phyloP scores from a whole-genome alignment of 2,329 filamentous ascomycete genomes.

The Colletotrichum viniferum region DNA sequence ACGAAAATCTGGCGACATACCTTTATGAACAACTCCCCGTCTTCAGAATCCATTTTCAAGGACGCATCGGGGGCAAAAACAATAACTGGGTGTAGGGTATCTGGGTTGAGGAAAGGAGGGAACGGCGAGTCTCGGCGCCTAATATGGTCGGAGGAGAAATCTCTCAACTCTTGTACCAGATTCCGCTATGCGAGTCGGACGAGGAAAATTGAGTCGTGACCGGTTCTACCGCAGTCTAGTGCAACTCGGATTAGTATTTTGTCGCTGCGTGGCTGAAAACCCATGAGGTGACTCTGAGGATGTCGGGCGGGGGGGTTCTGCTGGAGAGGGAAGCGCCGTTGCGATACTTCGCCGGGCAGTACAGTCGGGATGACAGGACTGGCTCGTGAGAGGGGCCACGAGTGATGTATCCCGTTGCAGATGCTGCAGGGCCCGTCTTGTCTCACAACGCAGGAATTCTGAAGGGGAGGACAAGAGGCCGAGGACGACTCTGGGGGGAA shows the following conservation, averaged over 20 bases:
- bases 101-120: conserved; percentile 14
- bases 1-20: conserved; percentile 45
- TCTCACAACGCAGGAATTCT: conserved; percentile 11
- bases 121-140: conserved; percentile 14
- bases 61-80: conserved; percentile 48
- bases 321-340: neutral
- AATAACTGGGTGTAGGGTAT: conserved; percentile 19
- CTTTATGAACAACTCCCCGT: conserved; percentile 89
- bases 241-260: conserved; percentile 5
- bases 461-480: conserved; percentile 4
- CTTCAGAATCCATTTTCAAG: conserved; percentile 82
- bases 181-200: conserved; percentile 2
- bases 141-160: conserved; percentile 10
- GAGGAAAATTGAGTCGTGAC: conserved; percentile 1
- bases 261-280: neutral
- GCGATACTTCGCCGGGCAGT: conserved; percentile 9
- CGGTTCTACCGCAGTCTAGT: conserved; percentile 18
- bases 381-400: conserved; percentile 17
- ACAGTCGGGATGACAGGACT: conserved; percentile 8
- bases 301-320: neutral
- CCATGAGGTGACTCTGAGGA: neutral
- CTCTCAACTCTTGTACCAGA: conserved; percentile 1
- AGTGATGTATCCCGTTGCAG: conserved; percentile 17
- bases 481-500: neutral
- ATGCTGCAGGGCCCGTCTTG: conserved; percentile 15